phyloP scores from a whole-genome alignment of 2,329 filamentous ascomycete genomes.

The Leptographium wingfieldii region DNA sequence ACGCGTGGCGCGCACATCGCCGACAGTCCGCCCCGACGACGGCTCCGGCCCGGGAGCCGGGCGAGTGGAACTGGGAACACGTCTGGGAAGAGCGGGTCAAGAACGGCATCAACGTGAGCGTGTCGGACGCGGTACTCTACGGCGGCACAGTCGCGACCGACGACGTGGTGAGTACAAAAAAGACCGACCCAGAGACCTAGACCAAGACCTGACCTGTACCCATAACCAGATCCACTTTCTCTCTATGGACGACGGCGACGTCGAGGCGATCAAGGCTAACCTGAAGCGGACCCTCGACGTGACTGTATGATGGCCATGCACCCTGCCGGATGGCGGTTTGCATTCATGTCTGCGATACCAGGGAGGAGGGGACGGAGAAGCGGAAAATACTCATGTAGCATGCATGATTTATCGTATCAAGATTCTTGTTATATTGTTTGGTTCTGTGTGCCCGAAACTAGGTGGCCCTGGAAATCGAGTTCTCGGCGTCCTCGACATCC shows the following conservation, averaged over 20 bases:
- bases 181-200: background rate
- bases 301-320: background rate
- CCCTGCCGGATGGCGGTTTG: too few species aligned
- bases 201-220: background rate
- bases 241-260: conserved; percentile 45
- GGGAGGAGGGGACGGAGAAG: background rate
- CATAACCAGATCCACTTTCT: conserved; percentile 49
- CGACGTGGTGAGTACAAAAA: conserved; percentile 47
- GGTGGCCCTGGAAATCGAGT: too few species aligned
- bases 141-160: conserved; percentile 49
- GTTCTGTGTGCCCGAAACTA: too few species aligned
- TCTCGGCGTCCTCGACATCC: too few species aligned
- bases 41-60: conserved; percentile 1
- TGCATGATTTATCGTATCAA: background rate
- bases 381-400: background rate
- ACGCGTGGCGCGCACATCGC: conserved; percentile 75
- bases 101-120: conserved; percentile 62
- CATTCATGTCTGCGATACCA: too few species aligned
- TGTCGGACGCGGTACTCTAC: conserved; percentile 70
- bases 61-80: conserved; percentile 89
- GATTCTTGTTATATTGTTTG: too few species aligned
- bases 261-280: conserved; percentile 46
- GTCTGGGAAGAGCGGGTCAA: conserved; percentile 88
- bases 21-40: conserved; percentile 18
- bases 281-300: conserved; percentile 37